Percentiles rank a stretch among this genome's conserved stretches.
phyloP scores from a whole-genome alignment of 1,284 basidiomycete species.

The Cutaneotrichosporon sp. region DNA sequence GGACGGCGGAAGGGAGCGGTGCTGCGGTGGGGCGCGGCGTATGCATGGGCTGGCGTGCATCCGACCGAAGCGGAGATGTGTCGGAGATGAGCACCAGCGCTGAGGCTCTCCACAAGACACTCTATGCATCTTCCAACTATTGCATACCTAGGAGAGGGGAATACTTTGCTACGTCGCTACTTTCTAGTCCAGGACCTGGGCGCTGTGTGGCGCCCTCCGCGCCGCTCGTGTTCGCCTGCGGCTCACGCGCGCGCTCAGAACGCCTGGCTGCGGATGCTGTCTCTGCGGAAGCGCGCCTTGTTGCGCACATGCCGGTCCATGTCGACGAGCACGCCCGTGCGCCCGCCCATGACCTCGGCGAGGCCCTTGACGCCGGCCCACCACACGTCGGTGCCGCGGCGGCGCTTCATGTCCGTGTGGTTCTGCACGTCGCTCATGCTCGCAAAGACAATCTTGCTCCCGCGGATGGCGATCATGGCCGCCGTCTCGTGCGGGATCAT shows the following conservation, averaged over 20 bases:
- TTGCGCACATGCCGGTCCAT: conserved; percentile 11
- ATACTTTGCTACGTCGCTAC: not conserved
- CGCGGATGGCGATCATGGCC: conserved; percentile 88
- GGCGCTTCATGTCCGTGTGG: conserved; percentile 86
- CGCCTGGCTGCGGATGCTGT: not conserved
- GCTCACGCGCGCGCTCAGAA: not conserved
- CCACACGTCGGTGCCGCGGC: conserved; percentile 78
- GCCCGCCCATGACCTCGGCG: conserved; percentile 65
- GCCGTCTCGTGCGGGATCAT: conserved; percentile 60
- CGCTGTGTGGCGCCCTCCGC: not conserved
- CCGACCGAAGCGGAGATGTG: not conserved
- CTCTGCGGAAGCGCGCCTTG: not conserved
- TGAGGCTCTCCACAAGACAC: too few relatives aligned
- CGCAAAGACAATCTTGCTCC: conserved; percentile 76
- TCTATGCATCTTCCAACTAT: not conserved
- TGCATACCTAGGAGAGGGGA: not conserved
- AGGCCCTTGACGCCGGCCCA: conserved; percentile 73
- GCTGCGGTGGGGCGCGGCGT: too few relatives aligned
- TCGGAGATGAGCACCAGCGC: too few relatives aligned
- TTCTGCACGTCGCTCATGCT: conserved; percentile 78
- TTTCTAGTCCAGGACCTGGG: not conserved
- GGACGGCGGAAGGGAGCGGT: too few relatives aligned
- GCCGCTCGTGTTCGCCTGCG: too few relatives aligned
- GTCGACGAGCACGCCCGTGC: conserved; percentile 40
- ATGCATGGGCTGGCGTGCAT: too few relatives aligned